Percentiles rank a stretch among this genome's conserved stretches.
Conservation (phyloP, 768 basidiomycete species). For the Mycena floridula region DNA sequence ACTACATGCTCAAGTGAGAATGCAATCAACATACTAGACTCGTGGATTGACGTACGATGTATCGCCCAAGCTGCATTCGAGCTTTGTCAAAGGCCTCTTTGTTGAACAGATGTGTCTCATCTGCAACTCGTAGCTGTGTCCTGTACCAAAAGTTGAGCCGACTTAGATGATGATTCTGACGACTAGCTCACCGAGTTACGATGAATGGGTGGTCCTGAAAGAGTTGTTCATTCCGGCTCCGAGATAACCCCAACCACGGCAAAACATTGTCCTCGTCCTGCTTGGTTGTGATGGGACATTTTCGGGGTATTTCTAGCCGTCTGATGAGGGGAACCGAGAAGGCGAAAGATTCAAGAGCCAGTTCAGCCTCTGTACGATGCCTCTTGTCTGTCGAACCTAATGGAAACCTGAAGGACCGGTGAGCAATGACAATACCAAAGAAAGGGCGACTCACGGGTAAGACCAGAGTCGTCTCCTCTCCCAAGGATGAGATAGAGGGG, state of each 20-base stretch:
- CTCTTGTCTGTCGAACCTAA: no score
- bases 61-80: neutral
- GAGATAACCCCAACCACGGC: no score
- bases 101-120: neutral
- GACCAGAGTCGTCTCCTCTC: neutral
- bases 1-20: neutral
- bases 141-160: neutral
- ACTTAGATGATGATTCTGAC: neutral
- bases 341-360: no score
- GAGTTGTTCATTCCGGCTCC: neutral
- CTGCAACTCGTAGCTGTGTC: neutral
- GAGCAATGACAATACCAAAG: no score
- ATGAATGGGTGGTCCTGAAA: conserved; percentile 1
- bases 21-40: neutral
- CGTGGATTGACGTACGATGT: no score
- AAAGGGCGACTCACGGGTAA: neutral
- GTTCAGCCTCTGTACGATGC: no score
- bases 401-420: no score
- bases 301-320: neutral
- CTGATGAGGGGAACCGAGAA: no score
- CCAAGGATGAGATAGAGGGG: neutral
- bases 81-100: neutral
- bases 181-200: conserved; percentile 1
- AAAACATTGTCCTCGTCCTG: neutral
- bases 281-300: neutral